phyloP scores from a whole-genome alignment of 202 grass and related monocot genomes.

The Sporobolus alterniflorus region DNA sequence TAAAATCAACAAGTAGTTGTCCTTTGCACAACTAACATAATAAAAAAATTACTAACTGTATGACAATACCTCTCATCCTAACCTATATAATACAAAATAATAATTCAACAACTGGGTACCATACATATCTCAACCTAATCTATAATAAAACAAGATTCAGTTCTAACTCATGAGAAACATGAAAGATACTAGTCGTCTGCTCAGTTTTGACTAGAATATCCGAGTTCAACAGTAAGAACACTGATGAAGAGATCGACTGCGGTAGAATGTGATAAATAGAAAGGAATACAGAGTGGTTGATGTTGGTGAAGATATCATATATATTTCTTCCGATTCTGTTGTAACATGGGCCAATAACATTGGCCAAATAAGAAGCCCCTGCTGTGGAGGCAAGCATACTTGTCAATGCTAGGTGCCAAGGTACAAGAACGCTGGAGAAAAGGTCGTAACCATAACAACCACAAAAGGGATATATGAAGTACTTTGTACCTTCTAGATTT shows the following conservation, averaged over 20 bases:
- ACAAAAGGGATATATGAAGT: slow-evolving; percentile 37
- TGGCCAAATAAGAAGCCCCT: slow-evolving; percentile 37
- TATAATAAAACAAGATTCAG: slow-evolving; percentile 28
- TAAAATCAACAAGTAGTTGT: neutral
- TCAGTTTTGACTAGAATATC: slow-evolving; percentile 18
- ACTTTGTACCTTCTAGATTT: slow-evolving; percentile 29
- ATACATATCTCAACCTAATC: slow-evolving; percentile 20
- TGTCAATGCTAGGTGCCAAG: slow-evolving; percentile 56
- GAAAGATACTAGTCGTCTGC: slow-evolving; percentile 21
- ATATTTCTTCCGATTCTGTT: slow-evolving; percentile 6
- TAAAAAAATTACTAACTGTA: neutral
- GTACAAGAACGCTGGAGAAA: slow-evolving; percentile 33
- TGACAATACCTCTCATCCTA: neutral
- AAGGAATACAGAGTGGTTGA: neutral
- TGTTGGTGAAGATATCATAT: slow-evolving; percentile 36
- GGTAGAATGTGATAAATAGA: slow-evolving; percentile 12
- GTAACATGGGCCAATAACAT: slow-evolving; percentile 7
- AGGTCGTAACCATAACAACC: slow-evolving; percentile 48
- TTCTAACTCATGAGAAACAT: slow-evolving; percentile 12
- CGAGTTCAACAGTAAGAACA: slow-evolving; percentile 14
- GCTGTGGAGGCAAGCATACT: slow-evolving; percentile 51
- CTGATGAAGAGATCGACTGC: neutral
- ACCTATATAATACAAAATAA: neutral
- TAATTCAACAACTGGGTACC: neutral
- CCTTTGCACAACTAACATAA: neutral